Percentiles rank a stretch among this genome's conserved stretches.
phyloP scores from a whole-genome alignment of 371 early-diverging fungal species.

The Coemansia sp. region DNA sequence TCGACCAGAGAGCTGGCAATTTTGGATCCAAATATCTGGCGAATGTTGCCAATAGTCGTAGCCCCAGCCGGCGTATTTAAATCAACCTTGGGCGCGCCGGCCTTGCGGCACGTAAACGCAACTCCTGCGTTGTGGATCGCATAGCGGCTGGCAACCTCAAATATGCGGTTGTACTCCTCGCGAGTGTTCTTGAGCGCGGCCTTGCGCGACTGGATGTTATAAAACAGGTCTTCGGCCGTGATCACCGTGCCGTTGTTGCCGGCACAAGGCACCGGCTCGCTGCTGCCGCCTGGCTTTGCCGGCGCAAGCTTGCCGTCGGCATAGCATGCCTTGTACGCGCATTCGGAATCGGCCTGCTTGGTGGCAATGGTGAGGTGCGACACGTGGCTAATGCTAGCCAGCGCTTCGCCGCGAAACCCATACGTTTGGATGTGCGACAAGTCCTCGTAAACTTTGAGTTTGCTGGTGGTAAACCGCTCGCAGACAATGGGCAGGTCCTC shows the following conservation, averaged over 20 bases:
- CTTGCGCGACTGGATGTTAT: constrained; percentile 78
- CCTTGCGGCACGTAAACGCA: constrained; percentile 83
- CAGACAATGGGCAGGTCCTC: constrained; percentile 87
- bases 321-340: constrained; percentile 86
- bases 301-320: constrained; percentile 80
- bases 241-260: constrained; percentile 93
- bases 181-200: constrained; percentile 76
- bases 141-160: constrained; percentile 85
- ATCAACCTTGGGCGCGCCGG: constrained; percentile 61
- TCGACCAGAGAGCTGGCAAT: constrained; percentile 72
- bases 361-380: constrained; percentile 90
- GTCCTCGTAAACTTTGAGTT: constrained; percentile 85
- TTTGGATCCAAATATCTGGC: constrained; percentile 73
- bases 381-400: constrained; percentile 94
- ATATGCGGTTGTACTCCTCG: constrained; percentile 85
- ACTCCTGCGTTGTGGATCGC: constrained; percentile 86
- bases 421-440: constrained; percentile 82
- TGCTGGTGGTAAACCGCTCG: constrained; percentile 96
- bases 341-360: constrained; percentile 73
- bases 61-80: constrained; percentile 66
- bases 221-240: constrained; percentile 89
- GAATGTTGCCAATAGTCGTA: constrained; percentile 70
- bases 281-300: constrained; percentile 63
- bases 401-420: constrained; percentile 99
- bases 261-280: constrained; percentile 86